Evolutionary conservation across 2,329 filamentous ascomycete genomes (phyloP), one percentile per base, ranked within the genome.

Genomic region (Teratosphaeriaceae sp.): DNA sequence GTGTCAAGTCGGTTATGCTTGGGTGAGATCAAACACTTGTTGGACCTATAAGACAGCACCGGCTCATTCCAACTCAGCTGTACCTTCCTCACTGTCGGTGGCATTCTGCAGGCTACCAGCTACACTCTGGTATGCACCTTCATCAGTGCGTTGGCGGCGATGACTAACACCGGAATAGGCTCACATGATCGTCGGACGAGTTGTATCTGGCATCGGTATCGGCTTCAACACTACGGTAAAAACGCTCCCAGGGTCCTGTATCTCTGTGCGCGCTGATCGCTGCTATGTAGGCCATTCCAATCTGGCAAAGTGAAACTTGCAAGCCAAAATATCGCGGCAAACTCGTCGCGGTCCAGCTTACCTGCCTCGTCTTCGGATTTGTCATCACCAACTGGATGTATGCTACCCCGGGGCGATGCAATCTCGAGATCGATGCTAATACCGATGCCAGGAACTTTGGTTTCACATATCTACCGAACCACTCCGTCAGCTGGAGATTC

Each of bases 121-220:
- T n/a, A n/a, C n/a, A n/a, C n/a, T n/a, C n/a, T n/a, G n/a, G n/a
- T n/a, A n/a, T n/a, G n/a, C n/a, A n/a, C n/a, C n/a, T n/a, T n/a
- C n/a, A n/a, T n/a, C n/a, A n/a, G n/a, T n/a, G n/a, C n/a, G n/a
- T n/a, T n/a, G n/a, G n/a, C n/a, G n/a, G n/a, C n/a, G n/a, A n/a
- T n/a, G n/a, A n/a, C n/a, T n/a, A n/a, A n/a, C n/a, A n/a, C n/a
- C n/a, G n/a, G n/a, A n/a, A n/a, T n/a, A n/a, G 59, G 50, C 68
- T 2, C 55, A 58, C 22, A 60, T 75, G 39, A 70, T 75, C 31
- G 61, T 73, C 23, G 72, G 71, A 9, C 68, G 72, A 43, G 52
- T 75, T n/a, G 58, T 75, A 11, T 68, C 70, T 13, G 73, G 73
- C 30, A 62, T 73, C 43, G 73, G 72, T 12, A 73, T 72, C 22